phyloP scores from a whole-genome alignment of 1,139 yeast genomes.

The Suhomyces terraborum region DNA sequence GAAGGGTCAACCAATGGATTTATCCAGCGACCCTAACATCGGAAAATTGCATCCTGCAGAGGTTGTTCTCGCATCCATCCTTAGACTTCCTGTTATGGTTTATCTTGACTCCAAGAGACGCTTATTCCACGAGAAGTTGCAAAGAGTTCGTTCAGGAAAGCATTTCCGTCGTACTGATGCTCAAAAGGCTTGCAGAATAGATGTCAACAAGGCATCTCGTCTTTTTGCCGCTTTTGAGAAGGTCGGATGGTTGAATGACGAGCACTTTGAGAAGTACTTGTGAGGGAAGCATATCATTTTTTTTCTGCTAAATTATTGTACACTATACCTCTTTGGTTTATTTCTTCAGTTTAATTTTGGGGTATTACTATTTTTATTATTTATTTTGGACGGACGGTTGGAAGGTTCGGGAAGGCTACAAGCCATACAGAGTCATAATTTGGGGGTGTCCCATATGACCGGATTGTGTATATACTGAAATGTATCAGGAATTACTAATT shows the following conservation, averaged over 20 bases:
- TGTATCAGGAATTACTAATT: constrained; percentile 2
- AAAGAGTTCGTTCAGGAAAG: constrained; percentile 68
- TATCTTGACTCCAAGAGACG: constrained; percentile 92
- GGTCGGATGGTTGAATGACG: constrained; percentile 92
- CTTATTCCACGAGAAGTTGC: constrained; percentile 84
- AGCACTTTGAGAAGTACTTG: constrained; percentile 58
- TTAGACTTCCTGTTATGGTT: constrained; percentile 83
- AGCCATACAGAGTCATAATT: constrained; percentile 4
- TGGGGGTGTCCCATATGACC: constrained; percentile 11
- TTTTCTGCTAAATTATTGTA: constrained; percentile 6
- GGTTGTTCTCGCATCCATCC: constrained; percentile 79
- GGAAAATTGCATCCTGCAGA: constrained; percentile 88
- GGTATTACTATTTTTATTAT: constrained; percentile 8
- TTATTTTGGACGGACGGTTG: constrained; percentile 6
- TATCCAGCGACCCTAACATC: constrained; percentile 71
- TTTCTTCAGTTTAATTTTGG: constrained; percentile 12
- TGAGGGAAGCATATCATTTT: constrained; percentile 15
- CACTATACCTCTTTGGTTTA: constrained; percentile 12
- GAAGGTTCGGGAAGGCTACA: constrained; percentile 7
- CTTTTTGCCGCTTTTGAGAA: constrained; percentile 90
- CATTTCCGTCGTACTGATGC: constrained; percentile 97
- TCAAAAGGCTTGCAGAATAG: constrained; percentile 95
- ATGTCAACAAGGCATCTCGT: constrained; percentile 93
- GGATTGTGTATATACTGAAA: constrained; percentile 7
- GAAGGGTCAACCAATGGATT: constrained; percentile 98